A percentile compares a stretch with the other conserved stretches of the same genome.
Conservation (phyloP, 345 rosid genomes). For the Litchi chinensis region DNA sequence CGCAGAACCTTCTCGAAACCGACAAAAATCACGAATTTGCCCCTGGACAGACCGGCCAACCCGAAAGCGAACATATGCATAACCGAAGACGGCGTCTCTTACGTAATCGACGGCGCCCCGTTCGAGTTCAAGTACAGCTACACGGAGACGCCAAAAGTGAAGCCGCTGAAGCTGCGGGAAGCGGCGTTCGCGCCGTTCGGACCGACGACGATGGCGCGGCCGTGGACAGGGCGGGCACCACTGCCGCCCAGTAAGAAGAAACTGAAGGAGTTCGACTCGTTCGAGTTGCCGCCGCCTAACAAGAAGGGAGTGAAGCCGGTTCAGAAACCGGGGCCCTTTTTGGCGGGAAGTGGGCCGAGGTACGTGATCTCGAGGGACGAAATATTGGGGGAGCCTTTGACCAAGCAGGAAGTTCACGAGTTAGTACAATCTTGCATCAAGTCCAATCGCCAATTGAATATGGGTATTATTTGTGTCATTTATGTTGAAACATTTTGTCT, state of each 20-base stretch:
- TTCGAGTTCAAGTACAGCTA: constrained; percentile 96
- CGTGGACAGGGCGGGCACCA: constrained; percentile 97
- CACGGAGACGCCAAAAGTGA: constrained; percentile 83
- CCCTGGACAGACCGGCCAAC: constrained; percentile 25
- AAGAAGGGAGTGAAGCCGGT: constrained; percentile 91
- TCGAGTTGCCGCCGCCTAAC: constrained; percentile 65
- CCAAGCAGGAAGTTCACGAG: constrained; percentile 60
- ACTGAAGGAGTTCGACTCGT: constrained; percentile 85
- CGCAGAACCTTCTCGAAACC: constrained; percentile 21
- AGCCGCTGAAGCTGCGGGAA: constrained; percentile 79
- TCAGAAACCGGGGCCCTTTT: constrained; percentile 84
- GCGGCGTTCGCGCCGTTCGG: constrained; percentile 85
- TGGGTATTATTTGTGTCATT: constrained; percentile 47
- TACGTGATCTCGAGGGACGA: constrained; percentile 74
- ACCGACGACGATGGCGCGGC: constrained; percentile 76
- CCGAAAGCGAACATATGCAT: constrained; percentile 47
- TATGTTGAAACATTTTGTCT: background rate
- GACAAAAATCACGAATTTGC: constrained; percentile 28
- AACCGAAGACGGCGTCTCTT: constrained; percentile 70
- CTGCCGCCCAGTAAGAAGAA: constrained; percentile 74
- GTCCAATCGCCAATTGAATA: constrained; percentile 75
- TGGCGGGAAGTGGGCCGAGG: constrained; percentile 78
- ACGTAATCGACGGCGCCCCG: constrained; percentile 83
- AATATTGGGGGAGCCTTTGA: constrained; percentile 88
- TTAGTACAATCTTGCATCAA: constrained; percentile 58